Conservation (phyloP, 2,329 filamentous ascomycete genomes). For the Westerdykella ornata region DNA sequence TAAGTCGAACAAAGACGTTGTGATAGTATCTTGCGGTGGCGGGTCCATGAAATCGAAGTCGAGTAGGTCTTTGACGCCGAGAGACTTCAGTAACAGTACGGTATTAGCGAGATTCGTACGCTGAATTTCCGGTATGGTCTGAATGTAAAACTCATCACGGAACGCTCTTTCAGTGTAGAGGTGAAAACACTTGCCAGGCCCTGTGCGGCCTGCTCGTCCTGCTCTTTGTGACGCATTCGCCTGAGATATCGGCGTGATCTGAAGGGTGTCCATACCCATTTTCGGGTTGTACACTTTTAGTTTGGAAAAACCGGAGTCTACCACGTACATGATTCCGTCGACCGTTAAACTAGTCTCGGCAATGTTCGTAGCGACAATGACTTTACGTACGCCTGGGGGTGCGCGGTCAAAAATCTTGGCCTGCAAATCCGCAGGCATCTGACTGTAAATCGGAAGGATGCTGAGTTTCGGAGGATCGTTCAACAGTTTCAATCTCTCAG, state of each 20-base stretch:
- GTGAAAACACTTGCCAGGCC: constrained; percentile 90
- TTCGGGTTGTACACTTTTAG: constrained; percentile 97
- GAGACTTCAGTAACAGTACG: constrained; percentile 84
- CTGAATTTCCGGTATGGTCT: constrained; percentile 96
- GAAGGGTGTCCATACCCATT: constrained; percentile 98
- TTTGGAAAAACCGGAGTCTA: constrained; percentile 93
- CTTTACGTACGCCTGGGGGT: constrained; percentile 83
- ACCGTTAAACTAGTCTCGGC: constrained; percentile 97
- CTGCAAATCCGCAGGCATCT: constrained; percentile 97
- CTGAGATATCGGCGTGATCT: constrained; percentile 95
- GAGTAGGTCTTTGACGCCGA: constrained; percentile 86
- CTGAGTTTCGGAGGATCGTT: constrained; percentile 93
- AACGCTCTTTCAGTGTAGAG: constrained; percentile 92
- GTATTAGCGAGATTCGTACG: constrained; percentile 93
- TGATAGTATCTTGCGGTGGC: constrained; percentile 94
- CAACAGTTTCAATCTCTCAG: constrained; percentile 76
- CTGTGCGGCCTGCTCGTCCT: constrained; percentile 87
- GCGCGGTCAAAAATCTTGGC: constrained; percentile 96
- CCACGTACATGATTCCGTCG: constrained; percentile 98
- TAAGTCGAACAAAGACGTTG: constrained; percentile 91
- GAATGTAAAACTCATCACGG: constrained; percentile 91
- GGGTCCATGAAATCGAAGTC: constrained; percentile 99
- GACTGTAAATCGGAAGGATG: constrained; percentile 96
- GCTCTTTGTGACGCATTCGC: constrained; percentile 92
- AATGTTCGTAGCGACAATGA: constrained; percentile 97